Evolutionary conservation across 345 rosid genomes (phyloP).

Genomic region (Eucalyptus tenuipes): DNA sequence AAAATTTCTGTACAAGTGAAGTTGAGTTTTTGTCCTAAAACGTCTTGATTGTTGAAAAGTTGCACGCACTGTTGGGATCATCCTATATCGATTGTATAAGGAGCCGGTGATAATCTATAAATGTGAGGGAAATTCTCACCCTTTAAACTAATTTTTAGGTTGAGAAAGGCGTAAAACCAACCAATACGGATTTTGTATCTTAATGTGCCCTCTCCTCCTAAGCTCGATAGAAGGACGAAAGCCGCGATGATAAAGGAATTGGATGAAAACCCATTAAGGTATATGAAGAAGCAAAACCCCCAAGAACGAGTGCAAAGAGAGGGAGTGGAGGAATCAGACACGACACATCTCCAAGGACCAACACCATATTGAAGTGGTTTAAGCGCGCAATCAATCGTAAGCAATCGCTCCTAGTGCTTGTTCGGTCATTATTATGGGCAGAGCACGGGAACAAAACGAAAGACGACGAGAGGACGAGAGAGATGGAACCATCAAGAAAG

Average conservation of each 20-base stretch:
- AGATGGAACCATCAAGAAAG: neutral
- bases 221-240: neutral
- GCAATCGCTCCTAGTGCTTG: neutral
- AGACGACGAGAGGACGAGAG: neutral
- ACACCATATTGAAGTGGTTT: neutral
- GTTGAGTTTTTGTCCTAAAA: neutral
- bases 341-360: neutral
- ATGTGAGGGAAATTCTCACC: accelerated
- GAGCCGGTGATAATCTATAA: neutral
- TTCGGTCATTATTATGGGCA: neutral
- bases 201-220: neutral
- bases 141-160: accelerated
- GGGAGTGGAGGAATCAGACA: neutral
- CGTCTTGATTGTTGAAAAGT: neutral
- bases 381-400: neutral
- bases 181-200: neutral
- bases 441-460: neutral
- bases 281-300: neutral
- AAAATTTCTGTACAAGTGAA: neutral
- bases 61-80: accelerated
- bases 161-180: neutral
- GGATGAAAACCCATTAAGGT: neutral
- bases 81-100: accelerated
- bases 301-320: neutral
- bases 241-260: accelerated